Conservation (phyloP, 2,329 filamentous ascomycete genomes). For the Xylariaceae sp. region DNA sequence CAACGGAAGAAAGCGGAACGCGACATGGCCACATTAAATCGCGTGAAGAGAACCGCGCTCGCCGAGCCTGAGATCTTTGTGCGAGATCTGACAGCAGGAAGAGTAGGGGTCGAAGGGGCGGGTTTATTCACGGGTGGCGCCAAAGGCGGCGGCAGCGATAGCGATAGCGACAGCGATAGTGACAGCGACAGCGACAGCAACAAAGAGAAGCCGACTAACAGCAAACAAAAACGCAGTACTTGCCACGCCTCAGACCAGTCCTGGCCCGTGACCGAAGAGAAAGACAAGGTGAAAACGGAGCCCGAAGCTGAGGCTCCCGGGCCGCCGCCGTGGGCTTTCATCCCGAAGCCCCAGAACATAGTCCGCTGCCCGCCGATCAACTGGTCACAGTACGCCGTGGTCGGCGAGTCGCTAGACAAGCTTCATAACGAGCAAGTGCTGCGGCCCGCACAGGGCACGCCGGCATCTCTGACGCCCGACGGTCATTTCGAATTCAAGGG, state of each 20-base stretch:
- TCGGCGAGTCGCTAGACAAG: slow-evolving; percentile 77
- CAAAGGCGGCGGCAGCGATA: slow-evolving; percentile 23
- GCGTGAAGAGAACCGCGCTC: slow-evolving; percentile 66
- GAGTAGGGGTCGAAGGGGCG: slow-evolving; percentile 44
- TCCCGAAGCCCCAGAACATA: slow-evolving; percentile 76
- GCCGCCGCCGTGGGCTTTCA: slow-evolving; percentile 50
- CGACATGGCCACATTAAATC: slow-evolving; percentile 68
- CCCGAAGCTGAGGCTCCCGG: background rate
- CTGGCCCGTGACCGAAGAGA: background rate
- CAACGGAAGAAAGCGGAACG: slow-evolving; percentile 73
- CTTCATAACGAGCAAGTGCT: slow-evolving; percentile 75
- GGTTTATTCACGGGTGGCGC: slow-evolving; percentile 24
- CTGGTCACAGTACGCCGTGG: slow-evolving; percentile 91
- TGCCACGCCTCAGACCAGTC: background rate
- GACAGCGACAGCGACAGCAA: slow-evolving; percentile 22
- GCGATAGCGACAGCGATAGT: slow-evolving; percentile 23
- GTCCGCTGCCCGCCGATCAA: slow-evolving; percentile 86
- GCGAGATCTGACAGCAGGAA: slow-evolving; percentile 61
- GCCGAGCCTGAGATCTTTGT: slow-evolving; percentile 68
- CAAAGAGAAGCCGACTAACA: background rate
- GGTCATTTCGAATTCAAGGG: slow-evolving; percentile 51
- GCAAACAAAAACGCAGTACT: background rate
- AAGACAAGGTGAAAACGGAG: background rate
- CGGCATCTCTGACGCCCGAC: slow-evolving; percentile 41
- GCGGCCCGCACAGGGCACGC: slow-evolving; percentile 56